Evolutionary conservation across 208 protist genomes (phyloP), one percentile per base, ranked within the genome.

Genomic region (Trypanosoma platydactyli): DNA sequence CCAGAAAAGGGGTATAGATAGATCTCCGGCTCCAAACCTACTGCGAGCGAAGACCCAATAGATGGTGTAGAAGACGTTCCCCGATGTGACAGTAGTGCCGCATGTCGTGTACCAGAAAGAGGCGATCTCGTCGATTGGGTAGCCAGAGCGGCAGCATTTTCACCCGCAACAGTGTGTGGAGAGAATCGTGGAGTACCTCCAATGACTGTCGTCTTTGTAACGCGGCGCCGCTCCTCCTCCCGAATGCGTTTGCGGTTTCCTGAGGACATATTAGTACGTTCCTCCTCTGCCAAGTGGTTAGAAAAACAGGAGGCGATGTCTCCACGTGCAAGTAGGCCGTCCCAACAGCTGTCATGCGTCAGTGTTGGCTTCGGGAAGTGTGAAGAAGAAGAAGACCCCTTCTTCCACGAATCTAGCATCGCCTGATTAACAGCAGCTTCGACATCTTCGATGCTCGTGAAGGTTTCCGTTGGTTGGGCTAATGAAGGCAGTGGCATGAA

Each of bases 1-100:
- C 59, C 65, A 1, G 45, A 76, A 64, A 91, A 91, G 1, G 84
- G 84, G 49, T 83, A 91, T 9, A 16, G 38, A 45, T 67, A 71
- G 12, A 77, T 55, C 27, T 68, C 46, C 40, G 61, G 41, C 13
- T 48, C 38, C 11, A 29, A 18, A 6, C 33, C 2, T 9, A 24
- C 20, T 1, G 48, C 1, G 11, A 25, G 25, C 20, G 54, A 58
- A n/a, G 3, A 18, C 9, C 20, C 29, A 1, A 53, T 29, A 24
- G 33, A 30, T 11, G 53, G 18, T 33, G 27, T 45, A 11, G 40
- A 46, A 20, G 12, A 45, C 18, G 6, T 45, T 12, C 0, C 15
- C 24, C 25, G 18, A 12, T 38, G 27, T 46, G 48, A 16, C 45
- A 22, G 44, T 29, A 44, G 38, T 48, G 45, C 24, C 40, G 24